A percentile compares a stretch with the other conserved stretches of the same genome.
Evolutionary conservation across 305 asterid species (phyloP).

Genomic region (Salvia sclarea): DNA sequence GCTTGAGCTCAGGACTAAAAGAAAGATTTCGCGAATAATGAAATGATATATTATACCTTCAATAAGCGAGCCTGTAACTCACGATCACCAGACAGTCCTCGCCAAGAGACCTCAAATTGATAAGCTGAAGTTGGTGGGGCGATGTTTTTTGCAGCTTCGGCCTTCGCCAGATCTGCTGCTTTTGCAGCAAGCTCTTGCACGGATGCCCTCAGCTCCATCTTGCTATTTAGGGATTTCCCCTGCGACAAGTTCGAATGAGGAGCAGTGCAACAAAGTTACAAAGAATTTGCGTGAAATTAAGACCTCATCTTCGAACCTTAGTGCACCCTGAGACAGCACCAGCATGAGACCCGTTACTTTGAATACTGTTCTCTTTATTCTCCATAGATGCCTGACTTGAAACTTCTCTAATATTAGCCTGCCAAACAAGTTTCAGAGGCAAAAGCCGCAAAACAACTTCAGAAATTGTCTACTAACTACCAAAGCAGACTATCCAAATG

Average conservation of each 20-base stretch:
- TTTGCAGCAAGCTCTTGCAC: conserved; percentile 86
- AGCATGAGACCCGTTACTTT: conserved; percentile 37
- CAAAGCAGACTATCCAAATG: conserved; percentile 4
- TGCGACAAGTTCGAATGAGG: conserved; percentile 36
- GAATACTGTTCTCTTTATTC: conserved; percentile 36
- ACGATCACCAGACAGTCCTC: conserved; percentile 77
- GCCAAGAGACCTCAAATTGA: conserved; percentile 94
- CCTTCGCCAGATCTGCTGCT: conserved; percentile 75
- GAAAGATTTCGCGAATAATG: conserved; percentile 1
- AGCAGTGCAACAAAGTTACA: too few relatives aligned
- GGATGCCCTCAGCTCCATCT: conserved; percentile 60
- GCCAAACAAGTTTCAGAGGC: conserved; percentile 41
- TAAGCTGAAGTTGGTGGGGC: conserved; percentile 82
- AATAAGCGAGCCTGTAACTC: conserved; percentile 68
- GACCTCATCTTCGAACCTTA: conserved; percentile 53
- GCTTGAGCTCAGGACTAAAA: conserved; percentile 14
- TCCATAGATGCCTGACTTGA: conserved; percentile 39
- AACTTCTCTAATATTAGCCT: conserved; percentile 54
- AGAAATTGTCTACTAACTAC: background rate
- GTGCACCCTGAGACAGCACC: conserved; percentile 39
- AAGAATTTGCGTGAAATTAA: conserved; percentile 26
- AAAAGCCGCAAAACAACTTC: conserved; percentile 16
- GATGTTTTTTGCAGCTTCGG: conserved; percentile 83
- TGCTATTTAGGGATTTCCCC: conserved; percentile 44
- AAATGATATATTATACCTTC: conserved; percentile 52